Conservation (phyloP, 2,329 filamentous ascomycete species). For the Cladosporium velox region DNA sequence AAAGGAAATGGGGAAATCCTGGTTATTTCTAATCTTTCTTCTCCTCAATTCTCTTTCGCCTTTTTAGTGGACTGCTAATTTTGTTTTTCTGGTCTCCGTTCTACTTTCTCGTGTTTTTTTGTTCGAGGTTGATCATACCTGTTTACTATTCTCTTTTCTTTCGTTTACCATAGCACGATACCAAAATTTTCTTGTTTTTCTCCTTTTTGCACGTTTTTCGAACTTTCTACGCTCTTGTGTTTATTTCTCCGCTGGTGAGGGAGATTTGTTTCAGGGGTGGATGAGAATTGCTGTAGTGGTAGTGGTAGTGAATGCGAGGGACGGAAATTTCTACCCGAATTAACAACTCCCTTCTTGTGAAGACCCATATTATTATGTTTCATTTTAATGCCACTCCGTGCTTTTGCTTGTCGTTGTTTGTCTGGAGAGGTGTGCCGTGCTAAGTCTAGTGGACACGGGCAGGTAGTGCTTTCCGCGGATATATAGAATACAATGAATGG, state of each 20-base stretch:
- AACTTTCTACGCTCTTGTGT: background rate
- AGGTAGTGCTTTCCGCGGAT: too few relatives aligned
- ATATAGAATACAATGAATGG: too few relatives aligned
- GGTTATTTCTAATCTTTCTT: background rate
- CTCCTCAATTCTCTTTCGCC: background rate
- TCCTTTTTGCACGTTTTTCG: background rate
- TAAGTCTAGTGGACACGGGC: too few relatives aligned
- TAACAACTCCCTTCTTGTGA: too few relatives aligned
- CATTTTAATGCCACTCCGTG: too few relatives aligned
- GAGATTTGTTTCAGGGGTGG: background rate
- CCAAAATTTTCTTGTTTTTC: background rate
- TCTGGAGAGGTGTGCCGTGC: too few relatives aligned
- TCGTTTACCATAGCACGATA: conserved; percentile 1
- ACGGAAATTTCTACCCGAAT: too few relatives aligned
- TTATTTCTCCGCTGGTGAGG: background rate
- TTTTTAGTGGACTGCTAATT: background rate
- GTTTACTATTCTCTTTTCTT: background rate
- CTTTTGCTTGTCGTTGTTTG: too few relatives aligned
- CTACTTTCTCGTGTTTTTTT: background rate
- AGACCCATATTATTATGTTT: too few relatives aligned
- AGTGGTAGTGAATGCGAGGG: background rate
- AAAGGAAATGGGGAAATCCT: background rate
- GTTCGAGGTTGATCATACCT: background rate
- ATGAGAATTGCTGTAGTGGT: background rate
- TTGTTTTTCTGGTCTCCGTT: background rate